Evolutionary conservation across 352 stramenopile species (phyloP), one percentile per base, ranked within the genome.

Genomic region (Phytopythium litorale): DNA sequence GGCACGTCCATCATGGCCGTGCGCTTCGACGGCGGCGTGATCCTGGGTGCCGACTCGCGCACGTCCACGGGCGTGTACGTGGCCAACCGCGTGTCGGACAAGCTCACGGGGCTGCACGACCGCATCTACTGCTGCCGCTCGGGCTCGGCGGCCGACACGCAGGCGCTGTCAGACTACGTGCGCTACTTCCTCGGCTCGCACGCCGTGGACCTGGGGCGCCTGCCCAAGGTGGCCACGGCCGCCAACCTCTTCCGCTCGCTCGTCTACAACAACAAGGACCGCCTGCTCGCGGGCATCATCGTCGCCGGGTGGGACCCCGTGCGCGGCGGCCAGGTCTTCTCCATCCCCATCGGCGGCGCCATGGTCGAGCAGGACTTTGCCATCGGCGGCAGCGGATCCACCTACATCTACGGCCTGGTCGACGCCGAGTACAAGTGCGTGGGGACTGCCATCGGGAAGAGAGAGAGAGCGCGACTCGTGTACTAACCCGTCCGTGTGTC

Each of bases 191-290:
- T 95, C 51, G 69, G 73, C 48, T 91, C 84, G 33, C 86, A 95
- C 70, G 78, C 82, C 12, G 62, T 89, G 53, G 86, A 94, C 53
- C 54, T 98, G 13, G 97, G 97, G 8, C 81, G 92, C 30, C 60
- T 92, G 58, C 96, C 97, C 15, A 97, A 94, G 64, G 97, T 99
- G 40, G 97, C 98, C 73, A 98, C 96, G 25, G 97, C 97, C n/a
- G 96, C 97, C 23, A 98, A 98, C 75, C 76, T 99, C 43, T 98
- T 98, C 78, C 81, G 88, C 38, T 91, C 87, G 65, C 83, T 99
- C 55, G 98, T 95, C 76, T 99, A 99, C 80, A 84, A 97, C 66
- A 99, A 99, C 87, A 99, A 99, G 76, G 97, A 99, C 75, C 84
- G 92, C 32, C 66, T 95, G 68, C 81, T 96, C 56, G 92, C 91